A percentile compares a stretch with the other conserved stretches of the same genome.
phyloP scores from a whole-genome alignment of 176 grass and related monocot genomes.

The Oryza officinalis region DNA sequence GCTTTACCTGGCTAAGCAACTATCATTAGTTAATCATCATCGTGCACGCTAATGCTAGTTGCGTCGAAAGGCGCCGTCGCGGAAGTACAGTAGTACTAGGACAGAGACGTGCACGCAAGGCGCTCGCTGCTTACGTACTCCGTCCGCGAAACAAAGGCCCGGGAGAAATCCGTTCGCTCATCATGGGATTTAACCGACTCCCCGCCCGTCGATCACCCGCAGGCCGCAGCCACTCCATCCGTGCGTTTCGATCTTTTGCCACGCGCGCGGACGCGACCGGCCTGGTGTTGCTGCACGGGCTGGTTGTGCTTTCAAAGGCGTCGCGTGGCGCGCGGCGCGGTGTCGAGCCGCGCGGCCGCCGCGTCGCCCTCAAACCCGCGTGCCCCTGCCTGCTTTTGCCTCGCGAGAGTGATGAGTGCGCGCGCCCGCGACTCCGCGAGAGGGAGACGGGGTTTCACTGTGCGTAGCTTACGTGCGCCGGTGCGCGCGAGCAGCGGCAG shows the following conservation, averaged over 20 bases:
- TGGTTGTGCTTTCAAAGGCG: conserved; percentile 5
- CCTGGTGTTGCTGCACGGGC: too few relatives aligned
- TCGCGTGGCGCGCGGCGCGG: conserved; percentile 17
- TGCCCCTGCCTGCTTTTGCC: neutral
- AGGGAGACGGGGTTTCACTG: neutral
- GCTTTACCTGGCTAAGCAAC: conserved; percentile 22
- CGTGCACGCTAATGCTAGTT: conserved; percentile 34
- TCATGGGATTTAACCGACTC: too few relatives aligned
- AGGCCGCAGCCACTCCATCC: neutral
- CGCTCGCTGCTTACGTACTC: neutral
- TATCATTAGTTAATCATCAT: conserved; percentile 37
- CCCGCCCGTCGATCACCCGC: too few relatives aligned
- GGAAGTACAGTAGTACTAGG: neutral
- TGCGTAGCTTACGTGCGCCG: neutral
- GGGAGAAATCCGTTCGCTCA: neutral
- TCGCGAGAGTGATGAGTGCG: neutral
- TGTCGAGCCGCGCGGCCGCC: conserved; percentile 20
- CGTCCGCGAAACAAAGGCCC: neutral
- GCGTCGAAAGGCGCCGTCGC: conserved; percentile 54
- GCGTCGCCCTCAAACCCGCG: conserved; percentile 11
- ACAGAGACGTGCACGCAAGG: conserved; percentile 32
- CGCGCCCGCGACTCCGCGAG: neutral
- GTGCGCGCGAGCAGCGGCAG: neutral
- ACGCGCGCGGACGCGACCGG: too few relatives aligned
- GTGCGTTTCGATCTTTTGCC: neutral